Evolutionary conservation across 2,329 filamentous ascomycete genomes (phyloP), one percentile per base, ranked within the genome.

Genomic region (Botryosphaeria dothidea): DNA sequence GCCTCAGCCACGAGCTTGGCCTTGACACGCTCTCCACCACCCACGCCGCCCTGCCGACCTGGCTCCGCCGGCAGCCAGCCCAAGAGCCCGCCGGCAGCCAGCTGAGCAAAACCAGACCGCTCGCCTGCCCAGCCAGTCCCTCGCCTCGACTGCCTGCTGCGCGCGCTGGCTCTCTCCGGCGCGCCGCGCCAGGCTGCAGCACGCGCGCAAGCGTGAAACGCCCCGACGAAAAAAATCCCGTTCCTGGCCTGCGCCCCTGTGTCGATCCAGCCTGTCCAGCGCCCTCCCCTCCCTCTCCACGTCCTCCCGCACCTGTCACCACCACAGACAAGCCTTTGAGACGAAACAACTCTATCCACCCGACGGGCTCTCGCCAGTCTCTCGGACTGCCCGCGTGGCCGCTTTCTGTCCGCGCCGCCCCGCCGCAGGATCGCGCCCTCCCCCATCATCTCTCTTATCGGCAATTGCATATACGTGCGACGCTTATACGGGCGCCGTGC

Each of bases 221-320:
- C 54, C 23, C 36, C 54, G 36, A 15, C 54, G 23, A 29, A 13
- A 45, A 58, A 58, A 31, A 15, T 43, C 29, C 54, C 54, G 54
- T 58, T 58, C 36, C 54, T 58, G 38, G 36, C 54, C 2, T 15
- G 21, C 17, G 36, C 54, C 54, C 54, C 54, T 58, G 54, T 36
- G 54, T 58, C 54, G 54, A 58, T 58, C 54, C 54, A 58, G 54
- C 36, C 17, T n/a, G n/a, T n/a, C n/a, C n/a, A n/a, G n/a, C n/a
- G n/a, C n/a, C n/a, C n/a, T 25, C 17, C 15, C 13, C 38, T 17
- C 17, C 23, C 36, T 36, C 54, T 41, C 36, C 34, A 6, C 52
- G 34, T 31, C 36, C 23, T 15, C 21, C 34, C 29, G 51, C 54
- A 9, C 29, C 8, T 17, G 27, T 27, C 52, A 43, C 52, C 36